Evolutionary conservation across 495 filamentous ascomycete species (phyloP), one percentile per base, ranked within the genome.

Genomic region (Melanomma pulvis-pyrius): DNA sequence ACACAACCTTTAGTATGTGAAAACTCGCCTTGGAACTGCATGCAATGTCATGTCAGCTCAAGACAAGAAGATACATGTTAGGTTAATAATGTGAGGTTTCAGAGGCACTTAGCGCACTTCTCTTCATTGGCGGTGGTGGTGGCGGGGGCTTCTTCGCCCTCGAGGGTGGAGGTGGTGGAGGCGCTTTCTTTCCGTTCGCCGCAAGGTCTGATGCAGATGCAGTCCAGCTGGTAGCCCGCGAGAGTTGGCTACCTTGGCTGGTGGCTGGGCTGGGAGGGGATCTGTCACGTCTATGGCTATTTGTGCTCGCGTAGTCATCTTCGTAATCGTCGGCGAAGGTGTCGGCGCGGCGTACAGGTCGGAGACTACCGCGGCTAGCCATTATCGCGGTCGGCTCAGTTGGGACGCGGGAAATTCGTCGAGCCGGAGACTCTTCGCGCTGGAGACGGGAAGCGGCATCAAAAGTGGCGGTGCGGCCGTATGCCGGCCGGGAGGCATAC

Each of bases 161-260:
- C 62, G 87, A 88, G n/a, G 91, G 91, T 13, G 91, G 91, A 24
- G 91, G 91, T 36, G 91, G 91, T 7, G 91, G 91, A 36, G 91
- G 88, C 9, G 83, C 85, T 76, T 91, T 92, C 79, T 90, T 90
- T 34, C 58, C 63, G 22, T 17, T 58, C 26, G 44, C 26, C 24
- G 47, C 29, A 22, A 34, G 24, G 11, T 52, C 53, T 9, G 39
- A 34, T 54, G 58, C 64, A 17, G 21, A 26, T 5, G 63, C 58
- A 51, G 62, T 63, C 71, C 71, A 74, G 60, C 71, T 74, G 28
- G 71, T 25, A 15, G 68, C 64, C 55, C 71, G 55, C 13, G 61
- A 66, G 5, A 51, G 30, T 28, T 44, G 36, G 32, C 68, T 71
- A 2, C 72, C 55, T 21, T 76, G 70, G 65, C 77, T 77, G 34